Evolutionary conservation across 2,329 filamentous ascomycete genomes (phyloP).

Genomic region (Colletotrichum sp.): DNA sequence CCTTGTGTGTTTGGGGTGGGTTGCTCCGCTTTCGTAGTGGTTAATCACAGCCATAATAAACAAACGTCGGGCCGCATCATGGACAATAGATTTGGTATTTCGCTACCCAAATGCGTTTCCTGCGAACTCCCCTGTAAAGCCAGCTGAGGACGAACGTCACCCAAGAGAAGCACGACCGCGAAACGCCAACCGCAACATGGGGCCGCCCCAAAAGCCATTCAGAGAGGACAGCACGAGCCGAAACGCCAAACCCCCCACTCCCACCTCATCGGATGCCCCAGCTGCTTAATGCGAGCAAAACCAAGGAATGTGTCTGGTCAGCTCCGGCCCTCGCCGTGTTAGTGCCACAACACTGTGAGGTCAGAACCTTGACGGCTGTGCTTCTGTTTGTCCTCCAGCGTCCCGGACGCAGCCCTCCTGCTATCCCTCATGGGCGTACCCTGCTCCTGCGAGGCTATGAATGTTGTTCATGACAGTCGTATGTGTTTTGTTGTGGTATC

Average conservation of each 20-base stretch:
- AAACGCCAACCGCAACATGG: slow-evolving; percentile 19
- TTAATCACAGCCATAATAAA: neutral
- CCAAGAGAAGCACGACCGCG: slow-evolving; percentile 5
- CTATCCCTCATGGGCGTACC: neutral
- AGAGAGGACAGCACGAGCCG: slow-evolving; percentile 16
- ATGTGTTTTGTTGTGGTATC: slow-evolving; percentile 8
- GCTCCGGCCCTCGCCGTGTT: neutral
- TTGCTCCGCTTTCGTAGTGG: slow-evolving; percentile 5
- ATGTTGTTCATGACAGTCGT: slow-evolving; percentile 16
- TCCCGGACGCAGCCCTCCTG: neutral
- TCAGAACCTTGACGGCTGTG: neutral
- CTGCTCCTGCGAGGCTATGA: neutral
- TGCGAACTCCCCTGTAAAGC: slow-evolving; percentile 19
- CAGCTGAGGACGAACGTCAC: slow-evolving; percentile 19
- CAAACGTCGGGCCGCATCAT: neutral
- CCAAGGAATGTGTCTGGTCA: neutral
- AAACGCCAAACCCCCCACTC: slow-evolving; percentile 19
- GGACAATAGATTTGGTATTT: slow-evolving; percentile 18
- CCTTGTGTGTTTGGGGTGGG: neutral
- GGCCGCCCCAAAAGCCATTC: slow-evolving; percentile 11
- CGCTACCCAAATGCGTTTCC: slow-evolving; percentile 19
- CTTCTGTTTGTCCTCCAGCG: neutral
- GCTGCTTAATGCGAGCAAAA: slow-evolving; percentile 14
- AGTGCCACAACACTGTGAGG: neutral
- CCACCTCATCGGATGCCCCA: slow-evolving; percentile 4